Evolutionary conservation across 257 asterid species (phyloP).

Genomic region (Solanum medicagineum): DNA sequence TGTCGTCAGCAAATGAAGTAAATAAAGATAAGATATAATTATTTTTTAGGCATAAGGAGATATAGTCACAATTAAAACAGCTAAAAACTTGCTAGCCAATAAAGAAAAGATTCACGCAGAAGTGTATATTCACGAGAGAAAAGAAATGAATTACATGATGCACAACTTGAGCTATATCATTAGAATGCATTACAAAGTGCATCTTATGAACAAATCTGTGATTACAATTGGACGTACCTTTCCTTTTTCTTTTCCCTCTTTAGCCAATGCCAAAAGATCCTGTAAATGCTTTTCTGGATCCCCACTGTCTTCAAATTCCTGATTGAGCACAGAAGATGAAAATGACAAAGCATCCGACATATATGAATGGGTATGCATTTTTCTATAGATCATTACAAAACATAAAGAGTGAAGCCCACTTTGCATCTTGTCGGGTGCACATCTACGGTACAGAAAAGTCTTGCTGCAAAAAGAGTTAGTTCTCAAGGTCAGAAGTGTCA

Average conservation of each 20-base stretch:
- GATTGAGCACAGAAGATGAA: constrained; percentile 5
- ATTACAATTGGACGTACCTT: not conserved
- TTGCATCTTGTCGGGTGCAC: constrained; percentile 99
- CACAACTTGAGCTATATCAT: not conserved
- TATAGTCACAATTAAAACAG: not conserved
- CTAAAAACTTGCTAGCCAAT: not conserved
- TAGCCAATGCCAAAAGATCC: constrained; percentile 36
- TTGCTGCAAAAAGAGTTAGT: constrained; percentile 35
- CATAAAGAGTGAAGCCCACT: constrained; percentile 28
- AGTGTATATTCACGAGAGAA: not conserved
- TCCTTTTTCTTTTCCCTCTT: no score
- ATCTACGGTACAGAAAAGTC: constrained; percentile 96
- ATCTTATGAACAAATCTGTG: not conserved
- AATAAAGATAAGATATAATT: not conserved
- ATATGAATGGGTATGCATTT: not conserved
- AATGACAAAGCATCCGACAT: not conserved
- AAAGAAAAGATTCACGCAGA: not conserved
- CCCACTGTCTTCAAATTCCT: constrained; percentile 95
- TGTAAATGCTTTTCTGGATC: constrained; percentile 73
- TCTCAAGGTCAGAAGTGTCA: not conserved
- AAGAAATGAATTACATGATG: not conserved
- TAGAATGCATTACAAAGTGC: not conserved
- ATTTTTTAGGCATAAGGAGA: not conserved
- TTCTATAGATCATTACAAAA: not conserved
- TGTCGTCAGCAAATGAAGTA: not conserved